Conservation (phyloP, 2,329 filamentous ascomycete genomes). For the Xylaria sp. region DNA sequence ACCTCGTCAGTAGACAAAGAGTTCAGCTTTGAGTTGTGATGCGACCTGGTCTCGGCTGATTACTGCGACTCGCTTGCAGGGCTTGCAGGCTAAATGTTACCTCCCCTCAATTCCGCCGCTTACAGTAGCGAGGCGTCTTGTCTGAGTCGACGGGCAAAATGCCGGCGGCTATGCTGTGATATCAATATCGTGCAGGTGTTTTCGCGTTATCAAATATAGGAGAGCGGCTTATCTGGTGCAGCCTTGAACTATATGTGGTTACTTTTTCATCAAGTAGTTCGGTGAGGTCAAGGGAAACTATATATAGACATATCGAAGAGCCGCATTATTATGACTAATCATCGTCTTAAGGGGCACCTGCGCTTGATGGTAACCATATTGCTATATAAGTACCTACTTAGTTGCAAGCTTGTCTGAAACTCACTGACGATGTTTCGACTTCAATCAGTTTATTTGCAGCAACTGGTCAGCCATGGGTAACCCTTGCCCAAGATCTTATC, state of each 20-base stretch:
- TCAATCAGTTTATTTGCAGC: too few species aligned
- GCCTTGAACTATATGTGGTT: neutral
- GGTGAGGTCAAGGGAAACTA: too few species aligned
- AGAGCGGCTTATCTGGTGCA: neutral
- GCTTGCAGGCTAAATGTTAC: constrained; percentile 24
- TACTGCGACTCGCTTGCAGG: constrained; percentile 15
- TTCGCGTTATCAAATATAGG: neutral
- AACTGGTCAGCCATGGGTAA: too few species aligned
- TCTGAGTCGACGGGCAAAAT: neutral
- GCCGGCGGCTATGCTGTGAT: constrained; percentile 10
- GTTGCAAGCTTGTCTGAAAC: too few species aligned
- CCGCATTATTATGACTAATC: too few species aligned
- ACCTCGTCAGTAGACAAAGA: neutral
- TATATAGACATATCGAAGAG: too few species aligned
- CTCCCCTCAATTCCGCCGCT: neutral
- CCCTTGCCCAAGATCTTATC: too few species aligned
- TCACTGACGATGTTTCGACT: too few species aligned
- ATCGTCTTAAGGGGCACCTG: too few species aligned
- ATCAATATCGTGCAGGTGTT: constrained; percentile 1
- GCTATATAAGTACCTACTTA: too few species aligned
- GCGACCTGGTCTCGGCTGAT: constrained; percentile 11
- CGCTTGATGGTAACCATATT: too few species aligned
- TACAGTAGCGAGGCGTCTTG: constrained; percentile 2
- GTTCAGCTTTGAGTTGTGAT: neutral
- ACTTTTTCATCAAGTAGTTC: too few species aligned